Evolutionary conservation across 768 basidiomycete genomes (phyloP).

Genomic region (Auricularia heimuer): DNA sequence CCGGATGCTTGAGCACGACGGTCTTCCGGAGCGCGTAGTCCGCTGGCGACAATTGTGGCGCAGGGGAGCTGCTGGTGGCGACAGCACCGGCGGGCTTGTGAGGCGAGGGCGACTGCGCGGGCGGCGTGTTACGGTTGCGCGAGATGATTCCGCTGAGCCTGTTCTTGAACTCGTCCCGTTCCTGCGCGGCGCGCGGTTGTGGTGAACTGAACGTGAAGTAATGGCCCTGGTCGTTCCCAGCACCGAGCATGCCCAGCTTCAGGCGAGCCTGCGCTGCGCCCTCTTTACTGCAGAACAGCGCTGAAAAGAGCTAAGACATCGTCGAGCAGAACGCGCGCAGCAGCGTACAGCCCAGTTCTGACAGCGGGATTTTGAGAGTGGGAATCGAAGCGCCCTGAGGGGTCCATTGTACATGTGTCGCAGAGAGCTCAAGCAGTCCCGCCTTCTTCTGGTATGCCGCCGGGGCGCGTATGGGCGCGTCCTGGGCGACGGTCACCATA

Average conservation of each 20-base stretch:
- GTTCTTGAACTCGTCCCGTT: conserved; percentile 76
- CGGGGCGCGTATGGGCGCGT: conserved; percentile 32
- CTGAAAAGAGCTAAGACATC: conserved; percentile 27
- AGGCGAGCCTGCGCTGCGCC: conserved; percentile 70
- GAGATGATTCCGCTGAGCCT: conserved; percentile 70
- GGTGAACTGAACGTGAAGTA: conserved; percentile 72
- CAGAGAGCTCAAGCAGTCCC: conserved; percentile 68
- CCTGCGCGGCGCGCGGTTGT: conserved; percentile 45
- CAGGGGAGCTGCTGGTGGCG: conserved; percentile 38
- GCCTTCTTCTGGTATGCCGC: conserved; percentile 77
- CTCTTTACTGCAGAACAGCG: conserved; percentile 80
- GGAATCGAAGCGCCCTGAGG: conserved; percentile 59
- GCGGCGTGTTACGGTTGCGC: conserved; percentile 43
- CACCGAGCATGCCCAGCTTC: conserved; percentile 58
- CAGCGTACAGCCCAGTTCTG: conserved; percentile 52
- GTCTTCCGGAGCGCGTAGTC: conserved; percentile 71
- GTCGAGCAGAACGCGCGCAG: not conserved
- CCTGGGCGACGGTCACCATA: not conserved
- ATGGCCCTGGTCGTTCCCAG: conserved; percentile 52
- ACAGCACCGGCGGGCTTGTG: conserved; percentile 31
- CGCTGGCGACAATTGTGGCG: conserved; percentile 26
- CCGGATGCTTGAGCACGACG: conserved; percentile 68
- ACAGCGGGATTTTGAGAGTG: conserved; percentile 50
- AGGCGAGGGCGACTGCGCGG: conserved; percentile 13
- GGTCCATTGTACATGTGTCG: conserved; percentile 68